A percentile compares a stretch with the other conserved stretches of the same genome.
Conservation (phyloP, 2,329 filamentous ascomycete species). For the Colletotrichum camelliae region DNA sequence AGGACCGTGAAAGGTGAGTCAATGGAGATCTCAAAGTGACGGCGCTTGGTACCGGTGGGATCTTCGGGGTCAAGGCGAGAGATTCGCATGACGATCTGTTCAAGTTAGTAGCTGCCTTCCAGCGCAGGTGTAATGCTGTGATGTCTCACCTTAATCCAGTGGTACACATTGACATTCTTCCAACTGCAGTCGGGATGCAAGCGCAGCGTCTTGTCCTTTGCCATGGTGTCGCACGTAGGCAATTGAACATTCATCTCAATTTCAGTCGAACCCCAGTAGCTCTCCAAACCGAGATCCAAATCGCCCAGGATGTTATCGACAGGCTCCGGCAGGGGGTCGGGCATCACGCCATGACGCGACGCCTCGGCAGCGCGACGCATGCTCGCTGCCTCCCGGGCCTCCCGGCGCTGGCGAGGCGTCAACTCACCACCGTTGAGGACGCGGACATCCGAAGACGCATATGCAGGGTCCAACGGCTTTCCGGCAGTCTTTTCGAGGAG, state of each 20-base stretch:
- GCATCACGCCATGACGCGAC: conserved; percentile 40
- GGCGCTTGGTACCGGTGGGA: conserved; percentile 71
- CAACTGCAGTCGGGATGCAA: conserved; percentile 93
- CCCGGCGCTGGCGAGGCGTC: conserved; percentile 49
- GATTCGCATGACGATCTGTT: conserved; percentile 89
- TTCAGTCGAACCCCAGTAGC: conserved; percentile 85
- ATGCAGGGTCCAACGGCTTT: conserved; percentile 74
- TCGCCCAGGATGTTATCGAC: conserved; percentile 81
- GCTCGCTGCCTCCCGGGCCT: conserved; percentile 52
- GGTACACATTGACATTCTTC: conserved; percentile 90
- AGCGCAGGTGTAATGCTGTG: neutral
- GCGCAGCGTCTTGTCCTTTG: conserved; percentile 68
- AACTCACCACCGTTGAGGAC: conserved; percentile 84
- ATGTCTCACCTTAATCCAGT: conserved; percentile 87
- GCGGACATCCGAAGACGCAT: conserved; percentile 76
- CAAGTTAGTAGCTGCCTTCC: neutral
- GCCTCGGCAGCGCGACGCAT: conserved; percentile 61
- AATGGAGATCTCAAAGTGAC: conserved; percentile 95
- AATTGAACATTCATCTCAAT: conserved; percentile 95
- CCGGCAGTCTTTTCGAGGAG: conserved; percentile 90
- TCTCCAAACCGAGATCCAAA: conserved; percentile 71
- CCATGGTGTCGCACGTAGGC: conserved; percentile 87
- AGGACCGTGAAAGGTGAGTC: conserved; percentile 94
- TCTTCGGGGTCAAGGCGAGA: conserved; percentile 83
- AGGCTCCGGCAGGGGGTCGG: conserved; percentile 53